phyloP scores from a whole-genome alignment of 805 yeast genomes.

The Metschnikowia drakensbergensis region DNA sequence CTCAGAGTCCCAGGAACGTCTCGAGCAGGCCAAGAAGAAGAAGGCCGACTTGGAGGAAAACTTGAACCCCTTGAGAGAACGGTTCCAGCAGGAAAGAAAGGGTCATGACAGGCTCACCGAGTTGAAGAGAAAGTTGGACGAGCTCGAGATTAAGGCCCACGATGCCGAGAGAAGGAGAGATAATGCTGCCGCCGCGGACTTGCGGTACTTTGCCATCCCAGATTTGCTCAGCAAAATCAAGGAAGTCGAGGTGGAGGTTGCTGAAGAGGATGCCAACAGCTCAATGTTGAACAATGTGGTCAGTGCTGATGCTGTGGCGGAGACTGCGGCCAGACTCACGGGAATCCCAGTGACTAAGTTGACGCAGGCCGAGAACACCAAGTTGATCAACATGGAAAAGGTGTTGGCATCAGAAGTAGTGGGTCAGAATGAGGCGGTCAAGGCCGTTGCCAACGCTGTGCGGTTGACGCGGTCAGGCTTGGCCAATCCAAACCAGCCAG shows the following conservation, averaged over 20 bases:
- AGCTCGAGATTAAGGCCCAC: constrained; percentile 83
- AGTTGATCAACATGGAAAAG: constrained; percentile 91
- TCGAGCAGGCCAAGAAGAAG: constrained; percentile 71
- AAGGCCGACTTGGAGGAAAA: constrained; percentile 83
- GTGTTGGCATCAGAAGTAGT: constrained; percentile 80
- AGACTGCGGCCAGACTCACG: constrained; percentile 92
- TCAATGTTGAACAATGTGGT: constrained; percentile 84
- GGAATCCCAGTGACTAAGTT: constrained; percentile 95
- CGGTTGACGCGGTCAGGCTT: constrained; percentile 91
- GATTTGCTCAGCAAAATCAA: constrained; percentile 75
- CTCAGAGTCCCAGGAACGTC: constrained; percentile 78
- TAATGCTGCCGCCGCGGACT: constrained; percentile 90
- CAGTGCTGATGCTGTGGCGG: constrained; percentile 85
- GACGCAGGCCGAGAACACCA: constrained; percentile 91
- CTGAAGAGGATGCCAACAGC: constrained; percentile 67
- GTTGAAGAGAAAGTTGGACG: constrained; percentile 88
- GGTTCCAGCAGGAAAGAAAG: constrained; percentile 80
- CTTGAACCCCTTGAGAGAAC: constrained; percentile 77
- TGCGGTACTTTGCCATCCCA: constrained; percentile 96
- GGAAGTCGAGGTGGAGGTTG: constrained; percentile 69
- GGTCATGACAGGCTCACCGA: constrained; percentile 89
- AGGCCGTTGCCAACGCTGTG: constrained; percentile 93
- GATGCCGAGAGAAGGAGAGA: constrained; percentile 98
- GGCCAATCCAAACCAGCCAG: constrained; percentile 94
- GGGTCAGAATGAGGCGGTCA: constrained; percentile 94